These are phyloP conservation scores for Catunica adiposa DNA, from an alignment of 2,329 filamentous ascomycete species.

Conservation along the genomic window DNA sequence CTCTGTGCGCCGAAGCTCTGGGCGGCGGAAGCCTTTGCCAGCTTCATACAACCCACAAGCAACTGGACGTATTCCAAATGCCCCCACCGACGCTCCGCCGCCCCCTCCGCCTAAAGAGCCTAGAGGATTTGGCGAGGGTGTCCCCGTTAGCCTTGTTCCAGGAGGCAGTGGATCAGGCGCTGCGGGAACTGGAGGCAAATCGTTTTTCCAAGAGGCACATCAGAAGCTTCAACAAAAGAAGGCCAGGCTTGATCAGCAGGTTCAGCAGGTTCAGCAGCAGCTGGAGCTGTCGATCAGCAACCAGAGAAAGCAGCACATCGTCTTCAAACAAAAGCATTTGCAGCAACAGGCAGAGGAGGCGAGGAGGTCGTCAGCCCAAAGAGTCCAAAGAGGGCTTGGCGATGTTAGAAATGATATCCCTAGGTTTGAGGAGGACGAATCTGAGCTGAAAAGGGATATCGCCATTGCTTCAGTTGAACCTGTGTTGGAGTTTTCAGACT, in stretches of 20 bases:
- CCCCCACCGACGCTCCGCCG: neutral
- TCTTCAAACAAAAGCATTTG: neutral
- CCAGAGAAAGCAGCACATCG: neutral
- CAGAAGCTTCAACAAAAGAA: conserved; percentile 1
- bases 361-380: neutral
- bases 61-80: neutral
- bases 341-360: neutral
- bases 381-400: neutral
- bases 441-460: conserved; percentile 16
- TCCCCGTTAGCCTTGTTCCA: neutral
- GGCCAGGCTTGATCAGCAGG: neutral
- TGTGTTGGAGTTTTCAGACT: conserved; percentile 45
- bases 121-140: neutral
- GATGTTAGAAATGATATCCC: neutral
- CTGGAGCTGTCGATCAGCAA: neutral
- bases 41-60: neutral
- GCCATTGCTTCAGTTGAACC: conserved; percentile 26
- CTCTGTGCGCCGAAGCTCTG: conserved; percentile 5
- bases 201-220: conserved; percentile 3
- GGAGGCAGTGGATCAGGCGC: neutral
- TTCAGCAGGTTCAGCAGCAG: neutral
- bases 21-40: conserved; percentile 7
- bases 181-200: conserved; percentile 4
- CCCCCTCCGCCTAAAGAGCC: conserved; percentile 1
- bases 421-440: neutral